Evolutionary conservation across 768 basidiomycete genomes (phyloP).

Genomic region (Galerina sulciceps): DNA sequence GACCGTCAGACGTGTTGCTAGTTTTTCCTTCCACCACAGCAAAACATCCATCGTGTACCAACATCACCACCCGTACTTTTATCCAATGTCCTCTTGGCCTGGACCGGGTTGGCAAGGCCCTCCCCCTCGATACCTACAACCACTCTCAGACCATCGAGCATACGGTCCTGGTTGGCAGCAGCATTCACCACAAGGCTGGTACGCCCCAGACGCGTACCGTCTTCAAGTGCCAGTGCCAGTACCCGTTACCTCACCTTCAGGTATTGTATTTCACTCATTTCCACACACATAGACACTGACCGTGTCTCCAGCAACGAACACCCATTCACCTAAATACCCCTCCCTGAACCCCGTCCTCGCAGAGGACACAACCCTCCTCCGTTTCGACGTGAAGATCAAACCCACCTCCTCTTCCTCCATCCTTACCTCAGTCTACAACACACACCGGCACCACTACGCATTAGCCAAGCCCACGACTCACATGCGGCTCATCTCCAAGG

Average conservation of each 20-base stretch:
- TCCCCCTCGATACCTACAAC: background rate
- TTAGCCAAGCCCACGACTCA: slow-evolving; percentile 39
- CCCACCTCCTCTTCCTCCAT: slow-evolving; percentile 41
- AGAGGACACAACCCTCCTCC: slow-evolving; percentile 50
- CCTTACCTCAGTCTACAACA: slow-evolving; percentile 43
- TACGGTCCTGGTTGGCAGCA: background rate
- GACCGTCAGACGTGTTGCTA: background rate
- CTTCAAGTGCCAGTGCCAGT: background rate
- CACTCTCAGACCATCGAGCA: background rate
- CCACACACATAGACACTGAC: background rate
- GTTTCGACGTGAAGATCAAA: slow-evolving; percentile 51
- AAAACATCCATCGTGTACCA: too few relatives aligned
- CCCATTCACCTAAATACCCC: slow-evolving; percentile 42
- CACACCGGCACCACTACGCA: slow-evolving; percentile 40
- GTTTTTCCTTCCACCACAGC: background rate
- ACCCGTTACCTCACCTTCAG: background rate
- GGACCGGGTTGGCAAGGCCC: background rate
- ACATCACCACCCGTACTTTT: background rate
- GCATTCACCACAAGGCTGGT: background rate
- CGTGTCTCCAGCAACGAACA: background rate
- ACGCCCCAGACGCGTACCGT: background rate
- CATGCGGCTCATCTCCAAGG: slow-evolving; percentile 59
- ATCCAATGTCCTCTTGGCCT: background rate
- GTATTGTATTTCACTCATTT: background rate
- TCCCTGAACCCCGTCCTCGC: slow-evolving; percentile 58